Conservation (phyloP, 345 rosid genomes). For the Aurinia saxatilis region DNA sequence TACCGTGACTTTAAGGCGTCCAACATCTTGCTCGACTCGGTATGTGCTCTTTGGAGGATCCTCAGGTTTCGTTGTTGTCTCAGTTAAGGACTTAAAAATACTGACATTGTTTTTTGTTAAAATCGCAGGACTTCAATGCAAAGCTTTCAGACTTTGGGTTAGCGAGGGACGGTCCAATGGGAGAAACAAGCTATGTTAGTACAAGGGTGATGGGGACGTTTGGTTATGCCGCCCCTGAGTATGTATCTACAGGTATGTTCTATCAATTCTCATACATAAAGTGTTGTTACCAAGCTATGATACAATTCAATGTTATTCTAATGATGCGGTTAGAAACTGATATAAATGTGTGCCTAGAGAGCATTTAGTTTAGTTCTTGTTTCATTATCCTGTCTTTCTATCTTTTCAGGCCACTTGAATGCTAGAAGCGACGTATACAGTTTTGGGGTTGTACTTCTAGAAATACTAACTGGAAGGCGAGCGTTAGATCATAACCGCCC, state of each 20-base stretch:
- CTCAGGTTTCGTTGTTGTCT: too few species aligned
- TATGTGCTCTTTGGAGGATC: slow-evolving; percentile 5
- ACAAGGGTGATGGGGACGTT: slow-evolving; percentile 94
- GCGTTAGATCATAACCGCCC: slow-evolving; percentile 82
- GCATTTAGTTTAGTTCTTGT: neutral
- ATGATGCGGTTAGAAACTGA: neutral
- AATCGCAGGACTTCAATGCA: slow-evolving; percentile 52
- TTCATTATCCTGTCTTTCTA: neutral
- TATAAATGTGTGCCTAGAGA: too few species aligned
- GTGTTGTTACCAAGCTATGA: neutral
- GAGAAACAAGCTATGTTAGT: slow-evolving; percentile 72
- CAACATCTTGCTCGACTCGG: slow-evolving; percentile 75
- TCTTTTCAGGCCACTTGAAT: slow-evolving; percentile 62
- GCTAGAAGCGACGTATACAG: slow-evolving; percentile 83
- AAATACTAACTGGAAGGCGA: slow-evolving; percentile 71
- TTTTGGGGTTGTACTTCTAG: slow-evolving; percentile 87
- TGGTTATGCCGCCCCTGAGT: slow-evolving; percentile 45
- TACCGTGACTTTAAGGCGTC: slow-evolving; percentile 89
- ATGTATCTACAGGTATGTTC: slow-evolving; percentile 62
- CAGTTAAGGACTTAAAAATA: neutral
- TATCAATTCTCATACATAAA: neutral
- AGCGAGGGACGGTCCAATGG: slow-evolving; percentile 93
- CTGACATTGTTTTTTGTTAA: neutral
- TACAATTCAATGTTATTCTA: neutral
- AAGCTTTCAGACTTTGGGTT: slow-evolving; percentile 92